phyloP scores from a whole-genome alignment of 208 protist genomes.

The Jaenimonas drosophilae region DNA sequence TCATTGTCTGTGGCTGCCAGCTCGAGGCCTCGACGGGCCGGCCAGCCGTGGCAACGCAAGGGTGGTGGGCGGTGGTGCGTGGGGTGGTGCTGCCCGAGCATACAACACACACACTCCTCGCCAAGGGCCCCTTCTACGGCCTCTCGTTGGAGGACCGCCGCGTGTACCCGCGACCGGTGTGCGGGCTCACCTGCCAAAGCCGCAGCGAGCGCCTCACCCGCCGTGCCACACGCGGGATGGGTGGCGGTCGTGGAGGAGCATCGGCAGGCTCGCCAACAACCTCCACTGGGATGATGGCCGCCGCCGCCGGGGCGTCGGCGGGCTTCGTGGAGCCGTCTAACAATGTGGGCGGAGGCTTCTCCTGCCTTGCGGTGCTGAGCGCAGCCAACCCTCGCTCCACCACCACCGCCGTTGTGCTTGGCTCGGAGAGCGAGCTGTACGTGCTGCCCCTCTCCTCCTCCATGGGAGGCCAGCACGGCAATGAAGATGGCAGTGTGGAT shows the following conservation, averaged over 20 bases:
- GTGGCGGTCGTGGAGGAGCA: constrained; percentile 3
- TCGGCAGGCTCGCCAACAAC: neutral
- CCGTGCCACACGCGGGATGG: too few species aligned
- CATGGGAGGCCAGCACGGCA: neutral
- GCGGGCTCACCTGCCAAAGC: too few species aligned
- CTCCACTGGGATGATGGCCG: neutral
- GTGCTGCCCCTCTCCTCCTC: neutral
- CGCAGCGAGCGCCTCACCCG: too few species aligned
- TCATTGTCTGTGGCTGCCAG: constrained; percentile 19
- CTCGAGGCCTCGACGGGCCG: neutral
- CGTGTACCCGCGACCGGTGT: neutral
- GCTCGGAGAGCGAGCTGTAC: neutral
- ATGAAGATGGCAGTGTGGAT: too few species aligned
- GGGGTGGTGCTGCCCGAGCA: constrained; percentile 6
- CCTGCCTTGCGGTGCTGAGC: neutral
- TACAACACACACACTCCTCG: neutral
- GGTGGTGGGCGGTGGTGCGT: constrained; percentile 23
- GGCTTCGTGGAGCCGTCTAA: neutral
- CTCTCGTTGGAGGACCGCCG: neutral
- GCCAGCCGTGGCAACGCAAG: constrained; percentile 1
- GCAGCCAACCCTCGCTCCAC: neutral
- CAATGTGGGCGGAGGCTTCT: neutral
- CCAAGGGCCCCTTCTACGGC: neutral
- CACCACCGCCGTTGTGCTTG: neutral
- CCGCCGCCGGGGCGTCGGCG: neutral